Conservation (phyloP, 225 moss, liverwort and hornwort species). For the Lunularia cruciata region DNA sequence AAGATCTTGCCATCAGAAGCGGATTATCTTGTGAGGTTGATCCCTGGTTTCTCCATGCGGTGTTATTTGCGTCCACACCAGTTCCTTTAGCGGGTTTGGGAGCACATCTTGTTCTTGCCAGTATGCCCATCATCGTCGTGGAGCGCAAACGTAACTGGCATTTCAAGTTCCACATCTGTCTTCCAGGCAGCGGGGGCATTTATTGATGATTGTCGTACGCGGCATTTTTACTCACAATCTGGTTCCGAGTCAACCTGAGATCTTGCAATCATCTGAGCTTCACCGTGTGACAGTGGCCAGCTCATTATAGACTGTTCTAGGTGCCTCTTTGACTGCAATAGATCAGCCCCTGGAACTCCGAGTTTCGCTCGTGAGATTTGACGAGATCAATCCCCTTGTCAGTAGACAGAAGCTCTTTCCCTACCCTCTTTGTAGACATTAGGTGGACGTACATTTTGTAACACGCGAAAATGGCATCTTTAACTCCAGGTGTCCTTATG, state of each 20-base stretch:
- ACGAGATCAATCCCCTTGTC: not conserved
- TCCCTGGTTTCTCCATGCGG: not conserved
- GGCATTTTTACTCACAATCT: not conserved
- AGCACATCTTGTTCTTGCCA: not conserved
- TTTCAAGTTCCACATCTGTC: constrained; percentile 3
- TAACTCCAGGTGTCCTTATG: constrained; percentile 53
- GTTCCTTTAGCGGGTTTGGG: not conserved
- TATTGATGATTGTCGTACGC: not conserved
- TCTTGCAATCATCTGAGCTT: not conserved
- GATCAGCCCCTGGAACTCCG: not conserved
- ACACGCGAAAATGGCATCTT: constrained; percentile 39
- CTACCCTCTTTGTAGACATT: not conserved
- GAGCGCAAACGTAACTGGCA: constrained; percentile 23
- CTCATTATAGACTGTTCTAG: not conserved
- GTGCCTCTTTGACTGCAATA: not conserved
- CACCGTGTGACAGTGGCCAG: not conserved
- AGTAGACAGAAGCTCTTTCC: not conserved
- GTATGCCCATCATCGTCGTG: constrained; percentile 12
- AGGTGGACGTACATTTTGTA: not conserved
- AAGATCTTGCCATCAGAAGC: not conserved
- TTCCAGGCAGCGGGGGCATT: not conserved
- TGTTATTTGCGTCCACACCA: not conserved
- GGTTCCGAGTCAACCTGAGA: not conserved
- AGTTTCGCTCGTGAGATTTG: not conserved
- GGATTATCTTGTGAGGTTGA: not conserved